Conservation (phyloP, 2,329 filamentous ascomycete genomes). For the Stagonosporopsis vannaccii region DNA sequence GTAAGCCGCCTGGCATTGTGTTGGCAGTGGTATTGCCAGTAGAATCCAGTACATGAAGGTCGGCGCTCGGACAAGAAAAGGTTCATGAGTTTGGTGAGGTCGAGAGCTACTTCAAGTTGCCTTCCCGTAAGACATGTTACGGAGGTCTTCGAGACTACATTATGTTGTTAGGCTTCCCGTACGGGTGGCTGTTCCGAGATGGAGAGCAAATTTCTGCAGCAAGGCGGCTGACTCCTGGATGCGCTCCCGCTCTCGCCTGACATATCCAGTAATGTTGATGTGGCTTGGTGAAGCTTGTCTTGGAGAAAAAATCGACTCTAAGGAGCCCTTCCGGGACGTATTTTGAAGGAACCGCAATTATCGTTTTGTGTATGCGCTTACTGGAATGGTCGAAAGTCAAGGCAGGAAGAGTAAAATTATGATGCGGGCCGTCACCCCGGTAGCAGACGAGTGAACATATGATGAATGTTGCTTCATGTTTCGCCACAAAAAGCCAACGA, state of each 20-base stretch:
- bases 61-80: not conserved
- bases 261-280: not conserved
- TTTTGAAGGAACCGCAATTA: slow-evolving; percentile 3
- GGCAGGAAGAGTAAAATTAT: not conserved
- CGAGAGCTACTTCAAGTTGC: not conserved
- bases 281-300: slow-evolving; percentile 5
- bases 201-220: not conserved
- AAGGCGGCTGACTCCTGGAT: not conserved
- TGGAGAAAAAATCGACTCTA: not conserved
- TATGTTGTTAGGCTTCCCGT: not conserved
- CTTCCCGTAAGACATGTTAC: not conserved
- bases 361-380: not conserved
- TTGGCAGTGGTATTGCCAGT: not conserved
- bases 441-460: not conserved
- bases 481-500: not conserved
- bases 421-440: slow-evolving; percentile 6
- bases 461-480: not conserved
- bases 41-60: not conserved
- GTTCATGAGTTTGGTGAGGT: not conserved
- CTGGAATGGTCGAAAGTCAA: not conserved
- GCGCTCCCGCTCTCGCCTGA: not conserved
- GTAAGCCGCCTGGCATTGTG: not conserved
- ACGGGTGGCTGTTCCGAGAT: not conserved
- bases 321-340: not conserved
- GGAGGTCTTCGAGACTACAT: not conserved